Conservation (phyloP, 2,329 filamentous ascomycete genomes). For the Plenodomus tracheiphilus region DNA sequence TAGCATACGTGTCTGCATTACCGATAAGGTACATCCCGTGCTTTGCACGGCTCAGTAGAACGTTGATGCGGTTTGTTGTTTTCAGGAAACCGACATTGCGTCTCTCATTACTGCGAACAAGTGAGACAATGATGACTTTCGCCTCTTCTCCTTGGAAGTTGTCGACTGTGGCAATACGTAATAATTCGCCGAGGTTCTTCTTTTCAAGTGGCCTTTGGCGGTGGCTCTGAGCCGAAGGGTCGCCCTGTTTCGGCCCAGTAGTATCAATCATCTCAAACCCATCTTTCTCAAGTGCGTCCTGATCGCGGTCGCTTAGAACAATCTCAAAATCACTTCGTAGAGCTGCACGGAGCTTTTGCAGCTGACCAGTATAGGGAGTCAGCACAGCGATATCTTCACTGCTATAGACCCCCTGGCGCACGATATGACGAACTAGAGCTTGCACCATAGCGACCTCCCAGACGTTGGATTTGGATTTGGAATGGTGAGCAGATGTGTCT, state of each 20-base stretch:
- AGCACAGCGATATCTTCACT: conserved; percentile 69
- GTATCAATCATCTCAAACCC: conserved; percentile 16
- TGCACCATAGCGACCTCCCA: conserved; percentile 68
- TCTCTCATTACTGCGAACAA: conserved; percentile 69
- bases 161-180: conserved; percentile 65
- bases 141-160: conserved; percentile 81
- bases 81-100: conserved; percentile 66
- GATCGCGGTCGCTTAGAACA: conserved; percentile 65
- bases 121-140: conserved; percentile 69
- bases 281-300: conserved; percentile 53
- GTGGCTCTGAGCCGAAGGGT: conserved; percentile 2
- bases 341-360: conserved; percentile 54
- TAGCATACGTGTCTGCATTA: conserved; percentile 61
- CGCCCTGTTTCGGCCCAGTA: not conserved
- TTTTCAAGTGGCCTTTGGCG: conserved; percentile 21
- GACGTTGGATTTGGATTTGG: conserved; percentile 57
- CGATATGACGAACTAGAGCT: conserved; percentile 66
- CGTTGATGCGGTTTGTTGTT: conserved; percentile 70
- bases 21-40: conserved; percentile 75
- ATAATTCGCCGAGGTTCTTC: conserved; percentile 23
- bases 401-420: conserved; percentile 65
- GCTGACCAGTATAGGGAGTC: conserved; percentile 66
- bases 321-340: conserved; percentile 61
- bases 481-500: conserved; percentile 11
- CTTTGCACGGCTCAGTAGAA: conserved; percentile 66